Base-by-base conservation (phyloP, 2,329 filamentous ascomycete genomes). In the Domatiomyces globalis region DNA sequence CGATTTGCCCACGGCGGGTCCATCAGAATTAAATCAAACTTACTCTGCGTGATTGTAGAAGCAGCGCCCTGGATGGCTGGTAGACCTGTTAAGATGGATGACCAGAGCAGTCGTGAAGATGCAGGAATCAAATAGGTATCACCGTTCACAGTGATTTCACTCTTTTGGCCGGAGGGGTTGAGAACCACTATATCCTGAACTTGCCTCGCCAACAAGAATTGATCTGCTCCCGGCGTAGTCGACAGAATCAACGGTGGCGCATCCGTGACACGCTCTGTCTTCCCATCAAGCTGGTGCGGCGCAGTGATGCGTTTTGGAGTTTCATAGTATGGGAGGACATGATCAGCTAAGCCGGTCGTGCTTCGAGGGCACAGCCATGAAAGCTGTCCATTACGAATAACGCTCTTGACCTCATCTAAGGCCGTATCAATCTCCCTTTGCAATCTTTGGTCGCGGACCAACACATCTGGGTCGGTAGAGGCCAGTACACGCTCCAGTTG, bases 1-100 rank as follows among this genome's bases (percentile, higher is more conserved):
- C 73, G 68, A 58, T 81, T 83, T 18, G 77, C 72, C 80, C 79
- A 83, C 1, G 80, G 80, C 3, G 80, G 80, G 59, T 83, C 80
- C 42, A 82, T 67, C 2, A 83, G 62, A 43, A 83, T 72, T 20
- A 82, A 64, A 58, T 81, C 71, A 62, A 83, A 82, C 1, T 60
- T 52, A 1, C 51, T 29, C 1, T 43, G 48, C 18, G 46, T 51
- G 15, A 54, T 45, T 10, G 47, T 27, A 43, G 54, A 48, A 36
- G 55, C 49, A 25, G 58, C 59, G 18, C 65, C 57, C 12, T 63
- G 61, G 8, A 72, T 58, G 19, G 58, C 62, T 43, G 62, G 42
- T 36, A 53, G 46, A 39, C 57, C 59, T 4, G 27, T 7, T 53
- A 55, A 45, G 36, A 71, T 69, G 52, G 71, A 67, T 25, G 66